Evolutionary conservation across 495 filamentous ascomycete species (phyloP).

Genomic region (Astrothelium subdiscretum): DNA sequence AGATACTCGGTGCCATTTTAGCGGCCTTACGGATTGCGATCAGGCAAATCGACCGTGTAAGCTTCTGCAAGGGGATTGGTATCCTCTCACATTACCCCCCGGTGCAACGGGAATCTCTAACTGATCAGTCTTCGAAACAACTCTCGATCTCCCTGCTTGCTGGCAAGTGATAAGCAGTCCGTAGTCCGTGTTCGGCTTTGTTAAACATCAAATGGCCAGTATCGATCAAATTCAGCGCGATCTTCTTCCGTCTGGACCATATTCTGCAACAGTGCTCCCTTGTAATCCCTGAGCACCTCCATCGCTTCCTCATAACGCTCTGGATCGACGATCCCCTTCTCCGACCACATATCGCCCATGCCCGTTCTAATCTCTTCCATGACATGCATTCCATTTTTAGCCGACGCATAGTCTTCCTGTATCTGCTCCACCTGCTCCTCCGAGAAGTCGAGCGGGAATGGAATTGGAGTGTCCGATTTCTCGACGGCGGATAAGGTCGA

Average conservation of each 20-base stretch:
- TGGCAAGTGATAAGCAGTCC: too few species aligned
- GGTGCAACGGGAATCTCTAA: too few species aligned
- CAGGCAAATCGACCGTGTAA: too few species aligned
- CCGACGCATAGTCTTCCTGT: not conserved
- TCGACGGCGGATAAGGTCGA: not conserved
- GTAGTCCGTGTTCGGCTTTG: too few species aligned
- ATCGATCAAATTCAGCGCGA: not conserved
- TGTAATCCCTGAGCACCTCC: not conserved
- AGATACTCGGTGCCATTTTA: too few species aligned
- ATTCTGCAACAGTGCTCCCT: not conserved
- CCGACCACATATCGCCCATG: not conserved
- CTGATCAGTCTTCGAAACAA: too few species aligned
- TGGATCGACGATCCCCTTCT: not conserved
- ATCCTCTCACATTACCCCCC: too few species aligned
- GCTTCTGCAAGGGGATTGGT: too few species aligned
- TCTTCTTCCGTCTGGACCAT: not conserved
- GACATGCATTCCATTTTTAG: not conserved
- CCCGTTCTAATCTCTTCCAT: not conserved
- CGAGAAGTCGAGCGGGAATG: not conserved
- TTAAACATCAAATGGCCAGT: not conserved
- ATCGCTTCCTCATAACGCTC: not conserved
- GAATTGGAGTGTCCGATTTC: not conserved
- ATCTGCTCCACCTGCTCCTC: not conserved
- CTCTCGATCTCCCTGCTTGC: too few species aligned
- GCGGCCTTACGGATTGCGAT: too few species aligned